These are phyloP conservation scores for Phytophthora podocarpi DNA, from an alignment of 352 stramenopile species.

Conservation along the genomic window DNA sequence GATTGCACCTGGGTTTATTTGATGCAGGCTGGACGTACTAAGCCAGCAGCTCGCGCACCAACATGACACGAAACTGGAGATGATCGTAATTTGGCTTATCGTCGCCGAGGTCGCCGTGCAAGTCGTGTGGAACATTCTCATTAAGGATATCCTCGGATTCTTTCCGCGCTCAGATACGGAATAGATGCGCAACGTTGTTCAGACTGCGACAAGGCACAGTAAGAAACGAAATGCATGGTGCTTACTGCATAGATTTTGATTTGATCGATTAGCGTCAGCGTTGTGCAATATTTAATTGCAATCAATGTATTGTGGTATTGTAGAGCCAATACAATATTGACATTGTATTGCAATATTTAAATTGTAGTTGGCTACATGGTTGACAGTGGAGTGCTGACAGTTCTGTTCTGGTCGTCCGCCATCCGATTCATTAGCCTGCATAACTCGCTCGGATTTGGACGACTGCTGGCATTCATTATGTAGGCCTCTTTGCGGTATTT, in stretches of 20 bases:
- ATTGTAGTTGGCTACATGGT: too few species aligned
- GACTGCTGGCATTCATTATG: too few species aligned
- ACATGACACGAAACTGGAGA: constrained; percentile 91
- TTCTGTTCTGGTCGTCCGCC: too few species aligned
- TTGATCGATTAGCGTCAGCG: too few species aligned
- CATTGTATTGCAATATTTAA: too few species aligned
- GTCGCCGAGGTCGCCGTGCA: constrained; percentile 90
- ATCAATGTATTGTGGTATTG: too few species aligned
- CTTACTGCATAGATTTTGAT: constrained; percentile 11
- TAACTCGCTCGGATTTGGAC: too few species aligned
- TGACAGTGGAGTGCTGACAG: too few species aligned
- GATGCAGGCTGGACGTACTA: constrained; percentile 88
- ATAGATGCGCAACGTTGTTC: constrained; percentile 25
- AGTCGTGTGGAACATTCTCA: constrained; percentile 89
- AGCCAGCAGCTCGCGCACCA: constrained; percentile 91
- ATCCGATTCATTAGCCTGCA: too few species aligned
- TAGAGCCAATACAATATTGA: too few species aligned
- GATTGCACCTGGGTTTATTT: neutral
- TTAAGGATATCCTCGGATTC: constrained; percentile 90
- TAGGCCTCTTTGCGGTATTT: too few species aligned
- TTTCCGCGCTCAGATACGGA: constrained; percentile 67
- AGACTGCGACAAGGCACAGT: neutral
- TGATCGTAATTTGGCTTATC: constrained; percentile 95
- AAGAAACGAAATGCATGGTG: constrained; percentile 13
- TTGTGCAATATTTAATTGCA: too few species aligned